Base-by-base conservation (phyloP, 2,329 filamentous ascomycete genomes). In the Fonsecaea pugnacius region DNA sequence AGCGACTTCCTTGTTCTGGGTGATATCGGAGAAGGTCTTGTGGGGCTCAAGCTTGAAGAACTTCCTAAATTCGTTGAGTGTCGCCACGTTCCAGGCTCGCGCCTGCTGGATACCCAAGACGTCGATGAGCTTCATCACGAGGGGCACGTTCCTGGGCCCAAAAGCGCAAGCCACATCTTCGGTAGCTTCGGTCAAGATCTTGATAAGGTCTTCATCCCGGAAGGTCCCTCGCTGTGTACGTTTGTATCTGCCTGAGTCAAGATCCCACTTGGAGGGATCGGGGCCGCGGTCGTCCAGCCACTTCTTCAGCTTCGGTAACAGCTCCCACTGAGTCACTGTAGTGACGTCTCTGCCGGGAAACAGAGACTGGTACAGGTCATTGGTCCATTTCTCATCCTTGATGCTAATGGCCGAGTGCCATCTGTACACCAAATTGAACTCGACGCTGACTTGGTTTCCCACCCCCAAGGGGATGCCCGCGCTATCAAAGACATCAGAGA, bases 361-460 rank as follows among this genome's bases (percentile, higher is more conserved):
- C 1, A 91, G 75, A 48, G 85, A 78, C 1, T 78, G 75, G 73
- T 90, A 92, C 66, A 91, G 83, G 12, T 88, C 81, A 70, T 92
- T 84, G 24, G 91, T 89, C 91, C 91, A 96, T 69, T 87, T 83
- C 72, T 95, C 91, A 71, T 96, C 92, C 67, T 85, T 87, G 63
- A 87, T 84, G 40, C 84, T 85, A 70, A 95, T 90, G 70, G 89
- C 88, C 2, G 91, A 91, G 78, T 96, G 91, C 91, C 91, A 96
- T 68, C 91, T 84, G 75, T 96, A 96, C 70, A 90, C 89, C 9
- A 96, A 82, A 73, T 95, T 96, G 82, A 96, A 96, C 78, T 96
- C 92, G 3, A 90, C 91, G 0, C 91, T 94, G 4, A 94, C 91
- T 69, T 90, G 87, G 72, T 95, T 96, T 57, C 92, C 92, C 0